Evolutionary conservation across 2,329 filamentous ascomycete species (phyloP), one percentile per base, ranked within the genome.

Genomic region (Sclerotinia minor): DNA sequence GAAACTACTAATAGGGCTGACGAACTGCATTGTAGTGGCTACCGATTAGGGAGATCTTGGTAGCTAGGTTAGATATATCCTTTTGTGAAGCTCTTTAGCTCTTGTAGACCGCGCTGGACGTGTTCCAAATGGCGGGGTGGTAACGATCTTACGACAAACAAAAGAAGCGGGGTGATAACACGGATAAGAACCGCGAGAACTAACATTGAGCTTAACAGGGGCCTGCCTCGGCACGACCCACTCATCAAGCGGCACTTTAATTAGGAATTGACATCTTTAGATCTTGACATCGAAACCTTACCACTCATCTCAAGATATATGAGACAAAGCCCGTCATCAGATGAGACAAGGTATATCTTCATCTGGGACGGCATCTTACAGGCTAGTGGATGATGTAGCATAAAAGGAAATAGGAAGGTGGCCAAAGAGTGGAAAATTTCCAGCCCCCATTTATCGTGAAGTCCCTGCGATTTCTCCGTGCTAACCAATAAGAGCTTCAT

Each of bases 401-500:
- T 24, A 38, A 19, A 5, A 32, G 45, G 5, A 24, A 21, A 38
- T 21, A 49, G 21, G 21, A 44, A 21, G 15, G 17, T 24, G 29
- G 45, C 32, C 35, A 35, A 11, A 13, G n/a, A 50, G 24, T 35
- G 11, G 15, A 5, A 35, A 38, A 35, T 26, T 38, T 19, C 15
- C 29, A 41, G 59, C 45, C 59, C 24, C 59, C 29, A 17, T 50
- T 63, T 50, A 52, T 50, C 45, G 21, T 24, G 1, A 63, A 38
- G 8, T 0, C 59, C 59, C 59, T 50, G 59, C 32, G 21, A 63
- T 57, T 41, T 57, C 50, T 17, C 47, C 32, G n/a, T 59, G 9
- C 52, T 26, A 66, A 38, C 44, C 53, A 66, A 49, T 60, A 38
- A 66, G 11, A 32, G 61, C 64, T 6, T 60, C 64, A 29, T 44